Evolutionary conservation across 257 asterid species (phyloP), one percentile per base, ranked within the genome.

Genomic region (Solanum dulcamara): DNA sequence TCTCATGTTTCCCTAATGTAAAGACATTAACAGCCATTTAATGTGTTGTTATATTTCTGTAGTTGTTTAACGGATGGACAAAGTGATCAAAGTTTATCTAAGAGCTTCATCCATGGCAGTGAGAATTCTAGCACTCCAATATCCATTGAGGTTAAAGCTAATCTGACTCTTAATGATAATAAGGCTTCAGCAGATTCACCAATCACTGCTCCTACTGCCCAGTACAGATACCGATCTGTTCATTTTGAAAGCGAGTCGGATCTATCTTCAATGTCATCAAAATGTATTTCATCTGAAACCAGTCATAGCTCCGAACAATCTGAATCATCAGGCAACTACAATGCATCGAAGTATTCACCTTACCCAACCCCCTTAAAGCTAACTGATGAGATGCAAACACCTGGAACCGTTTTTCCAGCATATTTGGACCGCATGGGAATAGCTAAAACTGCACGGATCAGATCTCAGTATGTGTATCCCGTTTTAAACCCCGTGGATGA

Each of bases 311-410:
- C 89, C 24, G 75, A 84, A 86, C 87, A 88, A 67, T 88, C 83
- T 57, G 94, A 85, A 85, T 88, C 89, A 44, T 84, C 85, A 77
- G 88, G 86, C 83, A 83, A 50, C 68, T 68, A 33, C 33, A 35
- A 87, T 81, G 81, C 77, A 50, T 59, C 87, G 28, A 92, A 90
- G 88, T 88, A 83, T 71, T 92, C 97, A 26, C 96, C 98, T 70
- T 87, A 91, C 85, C 94, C 96, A 71, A 96, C 98, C 70, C 99
- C 99, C 7, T 80, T 92, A 83, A 93, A 93, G 85, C 87, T 96
- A 68, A 87, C 90, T 37, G 96, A 93, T 88, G 98, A 93, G 91
- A 93, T 96, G 98, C 95, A 94, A 86, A 94, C 98, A 12, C 98
- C 99, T 66, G 99, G 98, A 70, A 93, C 99, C 75, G 91, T 91